These are phyloP conservation scores for Actinidia polygama DNA, from an alignment of 179 eudicot genomes.

Conservation along the genomic window DNA sequence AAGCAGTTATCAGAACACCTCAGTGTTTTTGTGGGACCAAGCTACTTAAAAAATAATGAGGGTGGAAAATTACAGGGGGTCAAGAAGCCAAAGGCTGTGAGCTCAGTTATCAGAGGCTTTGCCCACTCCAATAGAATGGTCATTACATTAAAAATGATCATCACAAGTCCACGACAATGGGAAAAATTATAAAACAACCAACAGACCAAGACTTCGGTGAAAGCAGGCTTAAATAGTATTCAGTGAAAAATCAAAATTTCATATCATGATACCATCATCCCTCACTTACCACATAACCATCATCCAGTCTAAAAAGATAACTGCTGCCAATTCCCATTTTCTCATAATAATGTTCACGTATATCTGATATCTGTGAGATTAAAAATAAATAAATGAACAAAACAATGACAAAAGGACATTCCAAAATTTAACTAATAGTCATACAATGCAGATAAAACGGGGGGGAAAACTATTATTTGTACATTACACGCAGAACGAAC, in stretches of 20 bases:
- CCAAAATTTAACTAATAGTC: neutral
- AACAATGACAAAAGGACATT: neutral
- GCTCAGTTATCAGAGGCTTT: neutral
- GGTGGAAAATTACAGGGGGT: neutral
- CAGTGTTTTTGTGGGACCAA: neutral
- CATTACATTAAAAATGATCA: neutral
- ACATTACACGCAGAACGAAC: neutral
- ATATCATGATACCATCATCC: neutral
- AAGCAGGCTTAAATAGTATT: neutral
- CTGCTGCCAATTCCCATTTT: slow-evolving; percentile 99
- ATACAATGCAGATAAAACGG: neutral
- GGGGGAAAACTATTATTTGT: neutral
- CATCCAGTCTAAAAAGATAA: slow-evolving; percentile 96
- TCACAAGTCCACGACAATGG: neutral
- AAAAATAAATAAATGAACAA: neutral
- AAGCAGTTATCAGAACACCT: neutral
- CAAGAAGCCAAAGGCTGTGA: slow-evolving; percentile 5
- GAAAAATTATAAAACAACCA: neutral
- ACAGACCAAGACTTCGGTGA: neutral
- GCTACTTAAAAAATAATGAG: neutral
- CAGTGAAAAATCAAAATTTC: too few species aligned
- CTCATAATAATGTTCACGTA: slow-evolving; percentile 90
- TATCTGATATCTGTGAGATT: slow-evolving; percentile 79
- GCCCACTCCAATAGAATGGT: neutral
- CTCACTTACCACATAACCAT: slow-evolving; percentile 86